phyloP scores from a whole-genome alignment of 805 yeast genomes.

The Lachancea thermotolerans region DNA sequence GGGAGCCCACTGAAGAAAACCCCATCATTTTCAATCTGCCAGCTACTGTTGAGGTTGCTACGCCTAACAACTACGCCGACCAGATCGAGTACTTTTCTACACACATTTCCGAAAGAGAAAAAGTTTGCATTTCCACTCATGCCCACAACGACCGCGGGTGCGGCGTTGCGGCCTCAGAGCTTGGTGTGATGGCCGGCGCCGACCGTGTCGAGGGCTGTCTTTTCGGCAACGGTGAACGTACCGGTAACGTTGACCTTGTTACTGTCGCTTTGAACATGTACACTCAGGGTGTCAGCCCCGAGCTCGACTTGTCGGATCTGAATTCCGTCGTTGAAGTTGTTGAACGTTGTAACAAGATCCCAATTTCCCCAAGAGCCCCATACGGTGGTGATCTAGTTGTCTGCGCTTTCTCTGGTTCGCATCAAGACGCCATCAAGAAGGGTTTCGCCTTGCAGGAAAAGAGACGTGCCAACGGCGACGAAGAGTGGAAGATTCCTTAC shows the following conservation, averaged over 20 bases:
- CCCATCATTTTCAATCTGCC: slow-evolving; percentile 77
- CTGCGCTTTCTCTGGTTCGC: slow-evolving; percentile 71
- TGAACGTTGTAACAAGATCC: slow-evolving; percentile 73
- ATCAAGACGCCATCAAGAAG: slow-evolving; percentile 65
- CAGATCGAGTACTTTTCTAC: slow-evolving; percentile 70
- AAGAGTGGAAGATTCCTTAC: slow-evolving; percentile 65
- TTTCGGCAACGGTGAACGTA: slow-evolving; percentile 79
- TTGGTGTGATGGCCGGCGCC: slow-evolving; percentile 76
- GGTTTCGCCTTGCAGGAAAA: slow-evolving; percentile 51
- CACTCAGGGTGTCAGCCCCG: slow-evolving; percentile 70
- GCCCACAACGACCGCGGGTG: slow-evolving; percentile 79
- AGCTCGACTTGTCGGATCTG: slow-evolving; percentile 63
- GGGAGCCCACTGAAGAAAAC: slow-evolving; percentile 71
- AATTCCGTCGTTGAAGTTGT: slow-evolving; percentile 59
- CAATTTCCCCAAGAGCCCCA: slow-evolving; percentile 69
- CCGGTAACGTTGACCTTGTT: slow-evolving; percentile 74
- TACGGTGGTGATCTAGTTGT: slow-evolving; percentile 76
- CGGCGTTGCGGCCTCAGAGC: slow-evolving; percentile 77
- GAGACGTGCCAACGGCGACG: slow-evolving; percentile 42
- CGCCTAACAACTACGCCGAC: slow-evolving; percentile 74
- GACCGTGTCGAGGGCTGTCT: slow-evolving; percentile 81
- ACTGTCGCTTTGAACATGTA: slow-evolving; percentile 73
- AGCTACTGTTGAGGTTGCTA: slow-evolving; percentile 72
- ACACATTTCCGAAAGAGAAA: slow-evolving; percentile 64
- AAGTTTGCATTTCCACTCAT: slow-evolving; percentile 62